These are phyloP conservation scores for Penicillium argentinense DNA, from an alignment of 495 filamentous ascomycete genomes.

Conservation along the genomic window DNA sequence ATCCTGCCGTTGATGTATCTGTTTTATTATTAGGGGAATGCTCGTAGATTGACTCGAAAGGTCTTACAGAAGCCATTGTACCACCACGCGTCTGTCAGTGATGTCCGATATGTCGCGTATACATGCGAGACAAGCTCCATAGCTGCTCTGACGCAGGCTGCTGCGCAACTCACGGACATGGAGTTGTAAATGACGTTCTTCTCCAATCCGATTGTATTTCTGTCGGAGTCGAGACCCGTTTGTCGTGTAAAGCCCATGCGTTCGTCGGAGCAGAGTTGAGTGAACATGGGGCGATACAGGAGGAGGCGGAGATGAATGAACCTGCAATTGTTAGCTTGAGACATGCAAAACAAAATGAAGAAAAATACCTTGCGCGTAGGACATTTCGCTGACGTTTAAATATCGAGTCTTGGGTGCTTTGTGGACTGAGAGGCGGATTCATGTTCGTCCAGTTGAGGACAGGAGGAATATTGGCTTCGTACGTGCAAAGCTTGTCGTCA, in stretches of 20 bases:
- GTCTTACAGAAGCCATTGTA: constrained; percentile 47
- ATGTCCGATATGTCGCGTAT: constrained; percentile 37
- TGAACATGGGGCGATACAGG: constrained; percentile 49
- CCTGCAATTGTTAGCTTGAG: constrained; percentile 19
- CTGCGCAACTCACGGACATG: constrained; percentile 36
- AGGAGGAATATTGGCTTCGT: constrained; percentile 33
- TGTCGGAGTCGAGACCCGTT: constrained; percentile 4
- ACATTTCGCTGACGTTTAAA: constrained; percentile 42
- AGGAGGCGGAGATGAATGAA: constrained; percentile 46
- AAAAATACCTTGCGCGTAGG: constrained; percentile 36
- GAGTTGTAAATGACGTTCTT: constrained; percentile 36
- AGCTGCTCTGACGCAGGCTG: constrained; percentile 38
- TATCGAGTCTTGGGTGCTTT: constrained; percentile 11
- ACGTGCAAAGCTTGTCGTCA: constrained; percentile 38
- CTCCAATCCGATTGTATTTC: not conserved
- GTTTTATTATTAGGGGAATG: no score
- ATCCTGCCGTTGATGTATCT: constrained; percentile 45
- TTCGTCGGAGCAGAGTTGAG: constrained; percentile 39
- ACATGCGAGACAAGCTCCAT: constrained; percentile 40
- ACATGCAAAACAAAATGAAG: not conserved
- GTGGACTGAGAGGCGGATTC: constrained; percentile 5
- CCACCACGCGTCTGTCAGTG: constrained; percentile 46
- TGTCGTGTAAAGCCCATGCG: constrained; percentile 14
- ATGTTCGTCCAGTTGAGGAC: constrained; percentile 37
- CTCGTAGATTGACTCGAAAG: not conserved